Evolutionary conservation across 192 early-diverging fungal species (phyloP), one percentile per base, ranked within the genome.

Genomic region (Coemansia sp.): DNA sequence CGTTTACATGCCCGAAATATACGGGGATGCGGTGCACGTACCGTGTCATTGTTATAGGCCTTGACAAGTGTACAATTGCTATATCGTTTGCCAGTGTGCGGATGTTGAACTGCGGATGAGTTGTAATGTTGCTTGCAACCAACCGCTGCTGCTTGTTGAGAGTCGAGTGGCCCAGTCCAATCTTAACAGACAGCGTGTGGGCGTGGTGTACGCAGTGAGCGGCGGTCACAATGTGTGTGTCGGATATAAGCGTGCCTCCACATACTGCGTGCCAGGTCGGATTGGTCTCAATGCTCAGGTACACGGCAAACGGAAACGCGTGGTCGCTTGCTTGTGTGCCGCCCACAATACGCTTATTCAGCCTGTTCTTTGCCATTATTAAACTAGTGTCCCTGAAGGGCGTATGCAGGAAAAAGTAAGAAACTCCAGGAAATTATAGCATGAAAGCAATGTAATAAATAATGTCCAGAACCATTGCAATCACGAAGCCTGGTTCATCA

Each of bases 61-160:
- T 17, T 2, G 34, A 34, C 26, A 83, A 56, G 28, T 73, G 63
- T 12, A 83, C 60, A 0, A 83, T 26, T 4, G 76, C 82, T 37
- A 83, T 79, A 48, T 83, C 82, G 61, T 81, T 72, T 46, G 59
- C 65, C 12, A 76, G 49, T 34, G 71, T 71, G 42, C 62, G 74
- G 18, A 49, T 37, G 34, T 73, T 59, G 21, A 74, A 73, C 5
- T 52, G 38, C 8, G 66, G 66, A 25, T 74, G 69, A 10, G 67
- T 44, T 17, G 26, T 18, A 25, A 66, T 50, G 5, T 54, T 34
- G 18, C 2, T 8, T 1, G 64, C 61, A 0, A 18, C 36, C 2
- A 14, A 17, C 23, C n/a, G 56, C 4, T 15, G 14, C n/a, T 79
- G 76, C 52, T 38, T 12, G 28, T 50, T 25, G 6, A 64, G 40